Evolutionary conservation across 2,329 filamentous ascomycete genomes (phyloP), one percentile per base, ranked within the genome.

Genomic region (Samsoniella hepiali): DNA sequence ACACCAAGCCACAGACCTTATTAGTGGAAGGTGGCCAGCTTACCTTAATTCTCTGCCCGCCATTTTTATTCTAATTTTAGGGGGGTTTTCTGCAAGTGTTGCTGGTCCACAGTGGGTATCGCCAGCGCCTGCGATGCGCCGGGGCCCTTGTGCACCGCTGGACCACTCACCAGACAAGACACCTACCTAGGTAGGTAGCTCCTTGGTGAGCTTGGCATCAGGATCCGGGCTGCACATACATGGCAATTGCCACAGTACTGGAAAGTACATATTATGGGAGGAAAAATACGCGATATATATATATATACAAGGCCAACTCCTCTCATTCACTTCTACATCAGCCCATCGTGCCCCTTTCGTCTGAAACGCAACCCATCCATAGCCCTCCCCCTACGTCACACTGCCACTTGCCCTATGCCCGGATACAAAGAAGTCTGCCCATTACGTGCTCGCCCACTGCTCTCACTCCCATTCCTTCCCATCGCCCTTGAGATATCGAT

Each of bases 401-500:
- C 40, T 34, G n/a, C n/a, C 47, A 32, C 31, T 32, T 34, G 38
- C 38, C 17, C 27, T 57, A 9, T 49, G 9, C 10, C 40, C 10
- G 32, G 29, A n/a, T n/a, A n/a, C n/a, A n/a, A n/a, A n/a, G n/a
- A n/a, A n/a, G n/a, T n/a, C n/a, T 17, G n/a, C 22, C 15, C 22
- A 29, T 6, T 54, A 27, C 50, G 22, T 29, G 13, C 34, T 32
- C 55, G 5, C 22, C 17, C 5, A 15, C 38, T 5, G 38, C 44
- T 2, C 17, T 42, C 54, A 64, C 50, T 60, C 68, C 64, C 66
- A 68, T 11, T 71, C 70, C 5, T 61, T 66, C 45, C 73, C 71
- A 63, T 72, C 67, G 3, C 75, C 74, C 54, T 87, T 84, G 22
- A 96, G 75, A 72, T 96, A 95, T 71, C 82, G 86, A 69, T 93